These are phyloP conservation scores for Dionaea muscipula DNA, from an alignment of 179 eudicot genomes.

Conservation along the genomic window DNA sequence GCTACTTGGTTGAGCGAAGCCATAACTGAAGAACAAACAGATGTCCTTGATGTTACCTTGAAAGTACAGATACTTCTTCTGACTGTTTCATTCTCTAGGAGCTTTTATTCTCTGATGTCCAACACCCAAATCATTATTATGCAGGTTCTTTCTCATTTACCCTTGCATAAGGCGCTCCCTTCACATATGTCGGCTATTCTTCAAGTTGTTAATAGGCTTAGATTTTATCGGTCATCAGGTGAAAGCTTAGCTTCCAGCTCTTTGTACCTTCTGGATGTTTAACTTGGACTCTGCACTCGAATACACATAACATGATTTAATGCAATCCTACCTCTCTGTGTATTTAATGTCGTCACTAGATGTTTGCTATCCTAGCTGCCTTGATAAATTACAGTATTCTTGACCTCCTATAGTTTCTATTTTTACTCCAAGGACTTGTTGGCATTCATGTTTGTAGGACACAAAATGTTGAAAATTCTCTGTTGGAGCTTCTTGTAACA, in stretches of 20 bases:
- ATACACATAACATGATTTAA: too few relatives aligned
- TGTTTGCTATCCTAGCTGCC: too few relatives aligned
- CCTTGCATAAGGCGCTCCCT: slow-evolving; percentile 68
- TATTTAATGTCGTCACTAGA: too few relatives aligned
- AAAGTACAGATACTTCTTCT: slow-evolving; percentile 33
- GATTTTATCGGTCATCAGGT: slow-evolving; percentile 81
- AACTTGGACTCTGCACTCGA: too few relatives aligned
- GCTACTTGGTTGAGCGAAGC: slow-evolving; percentile 93
- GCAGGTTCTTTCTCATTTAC: slow-evolving; percentile 81
- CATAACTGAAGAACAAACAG: slow-evolving; percentile 85
- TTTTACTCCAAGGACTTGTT: too few relatives aligned
- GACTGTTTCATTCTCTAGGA: neutral
- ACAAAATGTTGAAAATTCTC: too few relatives aligned
- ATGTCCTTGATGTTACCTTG: slow-evolving; percentile 53
- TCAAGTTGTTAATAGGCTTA: slow-evolving; percentile 77
- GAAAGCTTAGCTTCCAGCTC: slow-evolving; percentile 16
- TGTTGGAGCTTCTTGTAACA: too few relatives aligned
- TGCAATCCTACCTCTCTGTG: too few relatives aligned
- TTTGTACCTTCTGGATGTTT: neutral
- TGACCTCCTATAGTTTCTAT: too few relatives aligned
- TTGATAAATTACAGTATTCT: too few relatives aligned
- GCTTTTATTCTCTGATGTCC: slow-evolving; percentile 4
- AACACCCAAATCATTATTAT: slow-evolving; percentile 9
- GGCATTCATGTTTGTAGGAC: too few relatives aligned
- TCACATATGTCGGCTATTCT: slow-evolving; percentile 83